These are phyloP conservation scores for Quercus gilva DNA, from an alignment of 306 rosid species.

Conservation along the genomic window DNA sequence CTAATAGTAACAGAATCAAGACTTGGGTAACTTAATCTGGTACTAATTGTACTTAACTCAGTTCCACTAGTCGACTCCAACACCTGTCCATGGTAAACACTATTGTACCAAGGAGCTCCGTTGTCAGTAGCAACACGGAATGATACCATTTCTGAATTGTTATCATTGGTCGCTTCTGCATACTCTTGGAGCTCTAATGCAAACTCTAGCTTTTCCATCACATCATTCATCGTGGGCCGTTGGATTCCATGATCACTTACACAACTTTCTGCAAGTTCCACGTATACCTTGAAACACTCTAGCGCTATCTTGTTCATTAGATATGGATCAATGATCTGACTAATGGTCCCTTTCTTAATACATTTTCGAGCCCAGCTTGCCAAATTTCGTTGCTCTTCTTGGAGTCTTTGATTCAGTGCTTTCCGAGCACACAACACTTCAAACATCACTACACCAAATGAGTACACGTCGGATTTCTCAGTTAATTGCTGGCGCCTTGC, in stretches of 20 bases:
- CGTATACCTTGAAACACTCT: slow-evolving; percentile 35
- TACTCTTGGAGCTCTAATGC: slow-evolving; percentile 50
- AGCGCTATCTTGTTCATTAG: slow-evolving; percentile 22
- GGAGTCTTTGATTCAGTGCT: not conserved
- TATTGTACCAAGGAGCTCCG: not conserved
- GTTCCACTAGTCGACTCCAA: not conserved
- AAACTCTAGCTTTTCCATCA: slow-evolving; percentile 50
- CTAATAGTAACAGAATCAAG: not conserved
- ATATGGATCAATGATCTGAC: slow-evolving; percentile 33
- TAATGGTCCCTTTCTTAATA: slow-evolving; percentile 12
- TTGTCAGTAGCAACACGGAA: not conserved
- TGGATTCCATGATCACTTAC: slow-evolving; percentile 42
- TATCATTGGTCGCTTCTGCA: not conserved
- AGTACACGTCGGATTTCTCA: slow-evolving; percentile 28
- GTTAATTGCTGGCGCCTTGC: not conserved
- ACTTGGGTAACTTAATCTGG: not conserved
- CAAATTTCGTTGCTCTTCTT: slow-evolving; percentile 1
- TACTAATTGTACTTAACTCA: not conserved
- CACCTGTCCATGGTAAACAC: not conserved
- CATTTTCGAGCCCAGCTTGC: slow-evolving; percentile 19
- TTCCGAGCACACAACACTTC: slow-evolving; percentile 21
- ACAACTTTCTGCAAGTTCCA: slow-evolving; percentile 42
- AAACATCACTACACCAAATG: slow-evolving; percentile 27
- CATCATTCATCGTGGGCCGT: slow-evolving; percentile 65
- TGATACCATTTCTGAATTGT: not conserved